Percentiles rank a stretch among this genome's conserved stretches.
These are phyloP conservation scores for Penicillium brevicompactum DNA, from an alignment of 2,329 filamentous ascomycete species.

Conservation along the genomic window DNA sequence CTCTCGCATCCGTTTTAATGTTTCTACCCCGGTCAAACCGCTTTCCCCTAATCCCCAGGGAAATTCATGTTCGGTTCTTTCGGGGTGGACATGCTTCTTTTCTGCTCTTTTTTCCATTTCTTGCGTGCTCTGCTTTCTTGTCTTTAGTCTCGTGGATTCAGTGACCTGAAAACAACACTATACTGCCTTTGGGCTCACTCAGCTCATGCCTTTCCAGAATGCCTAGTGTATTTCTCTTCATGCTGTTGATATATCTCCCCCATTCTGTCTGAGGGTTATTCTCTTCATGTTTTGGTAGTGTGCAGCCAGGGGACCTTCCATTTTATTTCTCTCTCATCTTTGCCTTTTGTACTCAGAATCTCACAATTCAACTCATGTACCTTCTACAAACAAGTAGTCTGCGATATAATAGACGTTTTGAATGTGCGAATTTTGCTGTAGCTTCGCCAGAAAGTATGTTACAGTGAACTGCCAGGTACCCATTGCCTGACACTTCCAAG, in stretches of 20 bases:
- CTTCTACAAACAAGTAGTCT: slow-evolving; percentile 11
- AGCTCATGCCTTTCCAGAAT: slow-evolving; percentile 2
- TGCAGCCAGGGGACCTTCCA: slow-evolving; percentile 16
- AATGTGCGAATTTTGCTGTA: no score
- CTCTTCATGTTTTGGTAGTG: slow-evolving; percentile 19
- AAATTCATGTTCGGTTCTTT: slow-evolving; percentile 14
- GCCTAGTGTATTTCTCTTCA: slow-evolving; percentile 3
- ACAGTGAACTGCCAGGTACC: no score
- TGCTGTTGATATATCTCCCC: slow-evolving; percentile 8
- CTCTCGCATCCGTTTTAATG: slow-evolving; percentile 35
- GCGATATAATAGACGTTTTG: no score
- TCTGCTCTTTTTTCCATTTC: slow-evolving; percentile 4
- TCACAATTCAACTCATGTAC: slow-evolving; percentile 28
- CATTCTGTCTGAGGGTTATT: slow-evolving; percentile 5
- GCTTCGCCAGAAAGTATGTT: no score
- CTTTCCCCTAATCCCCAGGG: slow-evolving; percentile 12
- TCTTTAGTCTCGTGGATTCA: slow-evolving; percentile 12
- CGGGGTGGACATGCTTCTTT: slow-evolving; percentile 18
- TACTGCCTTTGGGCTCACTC: slow-evolving; percentile 1
- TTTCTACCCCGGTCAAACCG: slow-evolving; percentile 19
- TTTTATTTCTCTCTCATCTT: slow-evolving; percentile 4
- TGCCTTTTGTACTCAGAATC: slow-evolving; percentile 20
- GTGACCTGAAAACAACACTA: slow-evolving; percentile 3
- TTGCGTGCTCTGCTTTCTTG: slow-evolving; percentile 14
- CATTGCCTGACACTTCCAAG: no score